Conservation (phyloP, 202 grass and related monocot genomes). For the Bolboschoenoplectus hybrid region DNA sequence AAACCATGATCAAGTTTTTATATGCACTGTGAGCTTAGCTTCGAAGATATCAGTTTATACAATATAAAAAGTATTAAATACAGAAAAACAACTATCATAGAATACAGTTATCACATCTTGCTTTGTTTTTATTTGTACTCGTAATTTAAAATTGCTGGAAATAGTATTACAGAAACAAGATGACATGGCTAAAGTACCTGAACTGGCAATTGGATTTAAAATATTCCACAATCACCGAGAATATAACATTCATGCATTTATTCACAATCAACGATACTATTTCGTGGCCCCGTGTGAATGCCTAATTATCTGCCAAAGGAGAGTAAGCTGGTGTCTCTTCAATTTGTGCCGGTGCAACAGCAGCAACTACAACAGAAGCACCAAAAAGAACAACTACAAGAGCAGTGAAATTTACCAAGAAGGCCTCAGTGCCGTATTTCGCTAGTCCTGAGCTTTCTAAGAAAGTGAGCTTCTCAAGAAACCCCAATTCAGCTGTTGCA, state of each 20-base stretch:
- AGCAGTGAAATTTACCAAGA: constrained; percentile 78
- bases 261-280: constrained; percentile 21
- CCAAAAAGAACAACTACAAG: constrained; percentile 66
- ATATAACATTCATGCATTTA: constrained; percentile 18
- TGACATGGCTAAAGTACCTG: background rate
- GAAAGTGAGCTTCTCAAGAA: constrained; percentile 90
- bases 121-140: constrained; percentile 11
- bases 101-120: background rate
- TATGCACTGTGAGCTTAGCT: background rate
- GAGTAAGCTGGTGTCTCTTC: constrained; percentile 51
- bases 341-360: constrained; percentile 46
- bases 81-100: background rate
- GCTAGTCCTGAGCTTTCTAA: constrained; percentile 53
- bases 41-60: background rate
- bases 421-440: constrained; percentile 65
- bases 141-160: constrained; percentile 1
- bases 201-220: background rate
- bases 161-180: constrained; percentile 6
- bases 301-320: constrained; percentile 55
- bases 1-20: background rate
- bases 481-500: constrained; percentile 62
- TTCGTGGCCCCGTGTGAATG: background rate
- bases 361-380: constrained; percentile 54
- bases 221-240: constrained; percentile 25
- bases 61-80: background rate